phyloP scores from a whole-genome alignment of 768 basidiomycete genomes.

The Clitopilus passeckerianus region DNA sequence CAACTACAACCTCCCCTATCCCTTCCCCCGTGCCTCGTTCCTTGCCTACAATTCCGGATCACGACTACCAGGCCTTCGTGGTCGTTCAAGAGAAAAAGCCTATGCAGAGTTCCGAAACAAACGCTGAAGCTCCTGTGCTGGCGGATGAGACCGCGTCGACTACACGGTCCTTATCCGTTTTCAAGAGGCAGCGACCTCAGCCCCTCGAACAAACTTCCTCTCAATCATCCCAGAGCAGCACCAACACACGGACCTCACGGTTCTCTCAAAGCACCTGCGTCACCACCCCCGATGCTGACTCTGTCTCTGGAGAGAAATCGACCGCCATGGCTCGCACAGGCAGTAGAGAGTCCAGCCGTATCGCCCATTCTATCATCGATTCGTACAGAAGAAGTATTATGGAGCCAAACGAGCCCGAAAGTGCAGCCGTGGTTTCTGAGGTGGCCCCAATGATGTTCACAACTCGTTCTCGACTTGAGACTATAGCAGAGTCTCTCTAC shows the following conservation, averaged over 20 bases:
- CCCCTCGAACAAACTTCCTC: conserved; percentile 44
- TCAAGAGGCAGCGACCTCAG: conserved; percentile 49
- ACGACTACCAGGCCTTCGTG: neutral
- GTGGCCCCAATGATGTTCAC: neutral
- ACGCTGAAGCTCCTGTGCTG: neutral
- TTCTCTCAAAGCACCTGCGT: conserved; percentile 6
- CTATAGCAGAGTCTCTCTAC: neutral
- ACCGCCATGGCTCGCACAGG: conserved; percentile 3
- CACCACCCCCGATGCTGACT: conserved; percentile 7
- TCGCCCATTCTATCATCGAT: conserved; percentile 18
- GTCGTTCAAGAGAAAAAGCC: neutral
- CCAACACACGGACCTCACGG: conserved; percentile 6
- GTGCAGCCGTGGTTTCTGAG: neutral
- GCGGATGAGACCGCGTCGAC: neutral
- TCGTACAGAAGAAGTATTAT: conserved; percentile 13
- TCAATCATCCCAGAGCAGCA: conserved; percentile 6
- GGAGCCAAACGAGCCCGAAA: neutral
- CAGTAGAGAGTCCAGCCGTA: conserved; percentile 9
- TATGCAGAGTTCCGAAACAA: neutral
- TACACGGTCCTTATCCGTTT: neutral
- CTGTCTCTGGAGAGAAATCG: neutral
- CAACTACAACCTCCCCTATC: too few species aligned
- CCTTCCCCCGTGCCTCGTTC: neutral
- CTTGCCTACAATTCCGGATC: neutral
- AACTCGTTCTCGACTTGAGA: neutral